These are phyloP conservation scores for Marasmius sp. DNA, from an alignment of 1,284 basidiomycete genomes.

Conservation along the genomic window DNA sequence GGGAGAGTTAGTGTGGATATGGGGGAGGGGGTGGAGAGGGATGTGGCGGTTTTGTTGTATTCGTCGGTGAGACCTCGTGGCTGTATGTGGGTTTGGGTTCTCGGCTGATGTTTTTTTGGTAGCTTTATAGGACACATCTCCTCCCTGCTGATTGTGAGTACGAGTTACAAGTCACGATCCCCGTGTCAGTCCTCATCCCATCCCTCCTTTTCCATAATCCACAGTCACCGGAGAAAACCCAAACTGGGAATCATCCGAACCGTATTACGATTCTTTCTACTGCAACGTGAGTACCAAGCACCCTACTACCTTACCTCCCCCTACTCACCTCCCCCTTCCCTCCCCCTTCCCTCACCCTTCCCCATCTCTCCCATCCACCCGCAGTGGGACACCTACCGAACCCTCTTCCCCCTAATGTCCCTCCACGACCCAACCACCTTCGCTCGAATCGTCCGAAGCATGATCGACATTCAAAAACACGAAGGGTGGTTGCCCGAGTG, in stretches of 20 bases:
- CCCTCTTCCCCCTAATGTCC: slow-evolving; percentile 57
- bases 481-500: slow-evolving; percentile 70
- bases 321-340: no score
- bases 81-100: no score
- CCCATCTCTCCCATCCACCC: slow-evolving; percentile 21
- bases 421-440: slow-evolving; percentile 59
- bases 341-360: no score
- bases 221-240: slow-evolving; percentile 60
- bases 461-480: slow-evolving; percentile 66
- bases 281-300: slow-evolving; percentile 49
- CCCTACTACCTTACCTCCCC: no score
- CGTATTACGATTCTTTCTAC: slow-evolving; percentile 60
- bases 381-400: slow-evolving; percentile 67
- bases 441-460: slow-evolving; percentile 55
- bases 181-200: not conserved
- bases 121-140: slow-evolving; percentile 66
- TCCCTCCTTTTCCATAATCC: not conserved
- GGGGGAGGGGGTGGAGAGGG: slow-evolving; percentile 42
- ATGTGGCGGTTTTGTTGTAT: slow-evolving; percentile 55
- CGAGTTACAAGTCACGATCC: no score
- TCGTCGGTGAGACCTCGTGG: slow-evolving; percentile 57
- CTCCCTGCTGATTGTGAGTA: slow-evolving; percentile 62
- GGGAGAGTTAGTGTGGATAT: slow-evolving; percentile 53
- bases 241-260: slow-evolving; percentile 46
- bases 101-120: no score